Base-by-base conservation (phyloP, 805 yeast genomes). In the Suhomyces canberraensis region DNA sequence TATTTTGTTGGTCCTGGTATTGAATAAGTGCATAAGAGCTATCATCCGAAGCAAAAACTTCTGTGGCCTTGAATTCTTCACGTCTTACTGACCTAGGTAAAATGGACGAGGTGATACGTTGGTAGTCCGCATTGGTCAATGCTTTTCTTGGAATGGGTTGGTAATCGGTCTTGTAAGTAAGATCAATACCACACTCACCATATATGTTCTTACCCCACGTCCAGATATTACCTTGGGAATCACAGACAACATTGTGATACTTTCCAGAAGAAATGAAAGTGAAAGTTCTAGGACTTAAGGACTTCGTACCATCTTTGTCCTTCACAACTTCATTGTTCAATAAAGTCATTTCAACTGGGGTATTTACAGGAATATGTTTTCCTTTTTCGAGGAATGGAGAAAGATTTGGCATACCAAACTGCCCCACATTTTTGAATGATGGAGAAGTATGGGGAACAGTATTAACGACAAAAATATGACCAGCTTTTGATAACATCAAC, bases 131-230 rank as follows among this genome's bases (percentile, higher is more conserved):
- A 11, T 28, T 24, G 2, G 46, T 38, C 15, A 58, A 48, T 0
- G 53, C 52, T 42, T 66, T 65, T 29, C 71, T 74, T 2, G 98
- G 98, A 26, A 79, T 76, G 4, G 95, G 76, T 31, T 82, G 70
- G 29, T 74, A 64, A 48, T 84, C 91, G 13, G 83, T 77, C 40
- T 77, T 78, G 53, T 78, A 78, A 16, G 75, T 67, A 32, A 84
- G 80, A 6, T 79, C 78, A 31, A 77, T 69, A 8, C 91, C 96
- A 37, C 91, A 68, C 52, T 93, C 91, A n/a, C 98, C 98, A 56
- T 64, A 78, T 3, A 76, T 69, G 56, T 91, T 91, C 40, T 76
- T 76, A 16, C 98, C 98, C 77, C 93, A 90, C 1, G 88, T 75
- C 77, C 83, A 84, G n/a, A 88, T 64, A 35, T 70, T 68, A 7